phyloP scores from a whole-genome alignment of 2,329 filamentous ascomycete species.

The Aspergillus aculeatus region DNA sequence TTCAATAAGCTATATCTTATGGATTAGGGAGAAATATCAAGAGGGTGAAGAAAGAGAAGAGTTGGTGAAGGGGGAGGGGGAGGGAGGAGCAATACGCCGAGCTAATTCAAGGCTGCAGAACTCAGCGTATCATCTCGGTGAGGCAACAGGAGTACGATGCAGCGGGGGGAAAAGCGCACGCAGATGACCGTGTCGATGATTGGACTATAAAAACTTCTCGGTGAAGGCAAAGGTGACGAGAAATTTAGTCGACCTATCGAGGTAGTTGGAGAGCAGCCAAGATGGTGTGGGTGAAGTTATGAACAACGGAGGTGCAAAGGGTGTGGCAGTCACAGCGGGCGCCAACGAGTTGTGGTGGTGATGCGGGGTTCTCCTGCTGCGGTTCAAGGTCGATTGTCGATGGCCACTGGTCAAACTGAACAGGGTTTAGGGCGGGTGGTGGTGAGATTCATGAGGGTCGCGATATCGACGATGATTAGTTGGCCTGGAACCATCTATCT shows the following conservation, averaged over 20 bases:
- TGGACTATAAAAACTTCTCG: conserved; percentile 13
- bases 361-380: conserved; percentile 18
- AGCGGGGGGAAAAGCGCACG: conserved; percentile 6
- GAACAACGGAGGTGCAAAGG: neutral
- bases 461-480: neutral
- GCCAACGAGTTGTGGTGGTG: conserved; percentile 2
- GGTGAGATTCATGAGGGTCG: neutral
- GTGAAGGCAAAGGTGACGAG: conserved; percentile 14
- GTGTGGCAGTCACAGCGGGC: conserved; percentile 10
- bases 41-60: conserved; percentile 5
- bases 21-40: neutral
- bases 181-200: conserved; percentile 8
- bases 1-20: neutral
- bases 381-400: neutral
- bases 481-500: neutral
- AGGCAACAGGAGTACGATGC: conserved; percentile 14
- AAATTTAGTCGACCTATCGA: conserved; percentile 8
- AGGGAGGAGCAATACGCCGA: conserved; percentile 6
- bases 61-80: conserved; percentile 1
- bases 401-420: conserved; percentile 1
- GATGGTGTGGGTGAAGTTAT: conserved; percentile 7
- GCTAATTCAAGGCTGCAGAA: conserved; percentile 19
- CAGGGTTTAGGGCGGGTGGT: neutral
- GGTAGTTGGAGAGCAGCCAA: neutral
- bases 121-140: conserved; percentile 20